Base-by-base conservation (phyloP, 2,329 filamentous ascomycete species). In the Colletotrichum cereale region DNA sequence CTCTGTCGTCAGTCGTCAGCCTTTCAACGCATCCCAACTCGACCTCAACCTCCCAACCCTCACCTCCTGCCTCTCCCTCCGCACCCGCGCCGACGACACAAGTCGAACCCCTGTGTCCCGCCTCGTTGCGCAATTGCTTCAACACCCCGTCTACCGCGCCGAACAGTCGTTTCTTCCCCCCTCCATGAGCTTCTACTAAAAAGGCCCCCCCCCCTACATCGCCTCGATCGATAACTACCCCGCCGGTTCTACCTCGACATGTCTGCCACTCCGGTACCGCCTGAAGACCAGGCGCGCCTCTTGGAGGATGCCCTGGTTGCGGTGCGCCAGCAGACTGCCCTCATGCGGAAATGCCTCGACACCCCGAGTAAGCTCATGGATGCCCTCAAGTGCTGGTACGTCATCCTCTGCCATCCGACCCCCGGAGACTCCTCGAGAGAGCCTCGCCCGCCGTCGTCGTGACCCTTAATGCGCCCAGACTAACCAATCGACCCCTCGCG, bases 311-410 rank as follows among this genome's bases (percentile, higher is more conserved):
- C 97, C 79, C 87, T 98, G 83, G 90, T 93, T 73, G 96, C 97
- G 63, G 97, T 99, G 84, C 94, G 96, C 84, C 96, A 98, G 85
- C 97, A 99, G 89, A 96, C 96, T 71, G 90, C 91, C 79, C 89
- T 97, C 81, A 99, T 99, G 96, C 95, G 96, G 85, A 96, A 97
- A 86, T 98, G 95, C 79, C 89, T 99, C 73, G 97, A 99, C 81
- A 97, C 94, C 12, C 95, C 96, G 8, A 96, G 96, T 75, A 99
- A 99, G 89, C 91, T 99, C 75, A 99, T 99, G 96, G 96, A 99
- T 87, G 96, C 96, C 78, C 90, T 99, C 79, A 99, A 99, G 86
- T 98, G 96, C 93, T 97, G 95, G 96, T 98, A 89, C 78, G 92
- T 86, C 55, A 71, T 67, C 18, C 53, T 31, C 65, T 42, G 31